A percentile compares a stretch with the other conserved stretches of the same genome.
Conservation (phyloP, 768 basidiomycete species). For the Russula dissimulans region DNA sequence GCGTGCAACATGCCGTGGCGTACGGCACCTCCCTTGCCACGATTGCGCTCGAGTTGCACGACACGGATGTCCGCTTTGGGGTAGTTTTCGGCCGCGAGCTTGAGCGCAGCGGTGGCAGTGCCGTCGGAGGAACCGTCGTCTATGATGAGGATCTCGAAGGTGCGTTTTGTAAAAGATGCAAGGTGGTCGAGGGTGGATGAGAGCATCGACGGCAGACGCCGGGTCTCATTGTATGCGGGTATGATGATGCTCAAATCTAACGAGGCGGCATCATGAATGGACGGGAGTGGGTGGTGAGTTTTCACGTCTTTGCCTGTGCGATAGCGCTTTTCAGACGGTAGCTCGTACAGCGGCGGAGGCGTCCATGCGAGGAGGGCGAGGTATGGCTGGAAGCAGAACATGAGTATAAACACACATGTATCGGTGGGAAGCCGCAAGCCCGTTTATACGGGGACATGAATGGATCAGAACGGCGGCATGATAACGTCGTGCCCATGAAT, state of each 20-base stretch:
- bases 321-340: slow-evolving; percentile 62
- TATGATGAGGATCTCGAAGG: slow-evolving; percentile 77
- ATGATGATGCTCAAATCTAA: slow-evolving; percentile 76
- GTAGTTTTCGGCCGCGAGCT: slow-evolving; percentile 47
- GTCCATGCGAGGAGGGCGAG: slow-evolving; percentile 64
- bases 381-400: slow-evolving; percentile 47
- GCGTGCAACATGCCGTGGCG: slow-evolving; percentile 83
- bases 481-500: slow-evolving; percentile 38
- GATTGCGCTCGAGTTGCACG: slow-evolving; percentile 66
- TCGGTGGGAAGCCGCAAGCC: not conserved
- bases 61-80: slow-evolving; percentile 59
- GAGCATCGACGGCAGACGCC: slow-evolving; percentile 82
- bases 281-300: slow-evolving; percentile 46
- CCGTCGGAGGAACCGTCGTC: slow-evolving; percentile 84
- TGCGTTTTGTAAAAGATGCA: slow-evolving; percentile 33
- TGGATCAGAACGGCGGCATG: slow-evolving; percentile 32
- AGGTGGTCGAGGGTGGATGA: slow-evolving; percentile 62
- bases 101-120: slow-evolving; percentile 57
- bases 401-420: slow-evolving; percentile 3
- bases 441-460: not conserved
- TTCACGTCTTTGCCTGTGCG: slow-evolving; percentile 45
- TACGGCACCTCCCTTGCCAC: slow-evolving; percentile 91
- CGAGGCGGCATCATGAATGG: slow-evolving; percentile 44
- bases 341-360: slow-evolving; percentile 53
- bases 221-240: slow-evolving; percentile 86